Evolutionary conservation across 2,329 filamentous ascomycete species (phyloP).

Genomic region (Fusarium marasasianum): DNA sequence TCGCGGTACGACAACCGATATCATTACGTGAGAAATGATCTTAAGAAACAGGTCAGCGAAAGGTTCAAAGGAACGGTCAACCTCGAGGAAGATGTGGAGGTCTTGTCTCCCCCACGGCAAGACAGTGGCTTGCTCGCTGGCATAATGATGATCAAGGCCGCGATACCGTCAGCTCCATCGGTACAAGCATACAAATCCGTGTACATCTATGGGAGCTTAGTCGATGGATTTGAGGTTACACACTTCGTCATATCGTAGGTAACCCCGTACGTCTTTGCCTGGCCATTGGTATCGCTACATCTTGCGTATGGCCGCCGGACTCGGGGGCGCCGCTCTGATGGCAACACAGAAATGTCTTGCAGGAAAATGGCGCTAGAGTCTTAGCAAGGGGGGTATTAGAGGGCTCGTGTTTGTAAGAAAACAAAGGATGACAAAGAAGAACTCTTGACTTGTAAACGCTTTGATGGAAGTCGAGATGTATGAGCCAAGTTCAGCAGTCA

Average conservation of each 20-base stretch:
- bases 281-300: slow-evolving; percentile 12
- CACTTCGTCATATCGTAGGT: slow-evolving; percentile 24
- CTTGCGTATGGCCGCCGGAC: not conserved
- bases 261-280: slow-evolving; percentile 1
- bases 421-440: not conserved
- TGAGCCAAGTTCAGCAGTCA: not conserved
- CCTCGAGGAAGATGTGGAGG: not conserved
- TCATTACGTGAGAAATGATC: slow-evolving; percentile 36
- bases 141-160: slow-evolving; percentile 4
- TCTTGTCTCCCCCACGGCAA: slow-evolving; percentile 10
- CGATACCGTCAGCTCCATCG: slow-evolving; percentile 25
- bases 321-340: slow-evolving; percentile 11
- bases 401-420: not conserved
- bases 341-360: not conserved
- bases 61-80: not conserved
- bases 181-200: slow-evolving; percentile 1
- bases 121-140: slow-evolving; percentile 34
- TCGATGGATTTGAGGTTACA: slow-evolving; percentile 23
- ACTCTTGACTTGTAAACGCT: not conserved
- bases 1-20: slow-evolving; percentile 11
- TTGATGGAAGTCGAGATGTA: not conserved
- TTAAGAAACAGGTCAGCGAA: slow-evolving; percentile 10
- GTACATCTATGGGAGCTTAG: slow-evolving; percentile 28
- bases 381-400: not conserved
- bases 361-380: not conserved